Conservation (phyloP, 2,329 filamentous ascomycete species). For the Cadophora luteo-olivacea region DNA sequence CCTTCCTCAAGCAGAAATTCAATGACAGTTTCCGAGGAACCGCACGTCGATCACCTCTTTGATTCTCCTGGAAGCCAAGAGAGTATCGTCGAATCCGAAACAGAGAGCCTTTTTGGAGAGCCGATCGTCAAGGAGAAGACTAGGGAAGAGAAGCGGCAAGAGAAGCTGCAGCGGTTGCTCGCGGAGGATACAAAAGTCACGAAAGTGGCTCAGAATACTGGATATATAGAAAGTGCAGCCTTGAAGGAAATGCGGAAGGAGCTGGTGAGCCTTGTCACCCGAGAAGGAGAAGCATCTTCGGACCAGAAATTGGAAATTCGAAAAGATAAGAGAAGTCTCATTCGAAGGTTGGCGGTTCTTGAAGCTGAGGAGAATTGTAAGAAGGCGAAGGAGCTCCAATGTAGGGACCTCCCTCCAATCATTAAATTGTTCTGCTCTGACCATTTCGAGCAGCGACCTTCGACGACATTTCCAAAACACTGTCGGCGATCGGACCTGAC, state of each 20-base stretch:
- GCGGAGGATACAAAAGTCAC: background rate
- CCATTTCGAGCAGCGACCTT: background rate
- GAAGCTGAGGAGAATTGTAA: background rate
- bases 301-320: background rate
- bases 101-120: background rate
- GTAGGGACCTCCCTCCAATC: background rate
- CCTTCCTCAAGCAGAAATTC: background rate
- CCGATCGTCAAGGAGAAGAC: background rate
- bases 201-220: background rate
- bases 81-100: background rate
- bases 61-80: background rate
- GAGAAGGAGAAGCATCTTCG: background rate
- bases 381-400: background rate
- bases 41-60: background rate
- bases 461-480: background rate
- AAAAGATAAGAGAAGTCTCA: background rate
- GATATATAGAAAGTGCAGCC: background rate
- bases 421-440: background rate
- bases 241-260: conserved; percentile 2
- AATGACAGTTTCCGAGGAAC: background rate
- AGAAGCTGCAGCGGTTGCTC: background rate
- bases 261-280: background rate
- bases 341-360: background rate
- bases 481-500: background rate
- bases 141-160: background rate